Conservation (phyloP, 1,139 yeast species). For the Pichia sp. region DNA sequence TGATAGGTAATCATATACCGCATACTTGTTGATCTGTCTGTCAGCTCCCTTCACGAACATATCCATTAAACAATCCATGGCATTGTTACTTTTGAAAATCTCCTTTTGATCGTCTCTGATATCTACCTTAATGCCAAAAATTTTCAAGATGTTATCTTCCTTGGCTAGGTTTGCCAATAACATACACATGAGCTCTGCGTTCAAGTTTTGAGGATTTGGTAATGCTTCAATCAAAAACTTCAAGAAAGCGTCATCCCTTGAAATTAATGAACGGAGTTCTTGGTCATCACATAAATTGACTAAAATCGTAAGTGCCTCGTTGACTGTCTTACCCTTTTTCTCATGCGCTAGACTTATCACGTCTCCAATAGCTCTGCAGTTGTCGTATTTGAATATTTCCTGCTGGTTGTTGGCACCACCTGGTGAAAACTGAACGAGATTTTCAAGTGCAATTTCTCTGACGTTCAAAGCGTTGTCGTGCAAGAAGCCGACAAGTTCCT, state of each 20-base stretch:
- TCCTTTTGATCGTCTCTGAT: conserved; percentile 32
- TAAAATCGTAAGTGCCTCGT: conserved; percentile 71
- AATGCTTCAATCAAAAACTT: conserved; percentile 52
- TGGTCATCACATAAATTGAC: conserved; percentile 77
- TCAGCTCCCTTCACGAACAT: conserved; percentile 85
- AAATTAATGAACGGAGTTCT: conserved; percentile 58
- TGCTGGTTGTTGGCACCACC: conserved; percentile 42
- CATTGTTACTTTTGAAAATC: conserved; percentile 51
- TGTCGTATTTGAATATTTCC: conserved; percentile 62
- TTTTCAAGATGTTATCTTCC: conserved; percentile 52
- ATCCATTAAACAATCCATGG: conserved; percentile 83
- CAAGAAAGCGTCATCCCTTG: conserved; percentile 58
- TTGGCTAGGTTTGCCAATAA: conserved; percentile 82
- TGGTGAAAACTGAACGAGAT: conserved; percentile 76
- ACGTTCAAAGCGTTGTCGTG: conserved; percentile 82
- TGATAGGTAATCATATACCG: conserved; percentile 77
- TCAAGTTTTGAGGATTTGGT: conserved; percentile 51
- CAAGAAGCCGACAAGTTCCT: conserved; percentile 58
- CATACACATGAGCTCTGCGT: conserved; percentile 82
- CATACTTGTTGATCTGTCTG: conserved; percentile 62
- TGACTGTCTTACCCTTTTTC: conserved; percentile 41
- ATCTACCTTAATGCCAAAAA: conserved; percentile 47
- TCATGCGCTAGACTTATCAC: conserved; percentile 52
- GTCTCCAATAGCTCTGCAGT: conserved; percentile 70
- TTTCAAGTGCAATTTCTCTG: conserved; percentile 78